Conservation (phyloP, 805 yeast species). For the Dipodascus albidus region DNA sequence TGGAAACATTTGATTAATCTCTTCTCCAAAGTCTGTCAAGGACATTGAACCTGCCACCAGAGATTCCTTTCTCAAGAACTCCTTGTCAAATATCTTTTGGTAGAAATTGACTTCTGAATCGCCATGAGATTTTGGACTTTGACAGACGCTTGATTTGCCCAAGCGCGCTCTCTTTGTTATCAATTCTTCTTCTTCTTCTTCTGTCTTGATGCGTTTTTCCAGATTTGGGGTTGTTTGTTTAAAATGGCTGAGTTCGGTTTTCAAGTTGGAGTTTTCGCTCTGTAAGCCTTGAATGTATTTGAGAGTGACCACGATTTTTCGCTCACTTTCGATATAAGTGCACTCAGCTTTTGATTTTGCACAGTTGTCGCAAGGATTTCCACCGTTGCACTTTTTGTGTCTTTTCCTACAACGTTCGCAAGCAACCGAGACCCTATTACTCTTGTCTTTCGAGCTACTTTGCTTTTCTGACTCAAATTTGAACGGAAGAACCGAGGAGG, state of each 20-base stretch:
- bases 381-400: constrained; percentile 18
- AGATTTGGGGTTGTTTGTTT: neutral
- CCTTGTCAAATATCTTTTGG: neutral
- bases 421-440: constrained; percentile 6
- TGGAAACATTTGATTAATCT: neutral
- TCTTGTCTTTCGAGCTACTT: neutral
- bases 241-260: neutral
- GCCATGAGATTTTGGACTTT: neutral
- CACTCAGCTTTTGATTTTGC: constrained; percentile 10
- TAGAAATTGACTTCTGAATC: neutral
- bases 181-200: neutral
- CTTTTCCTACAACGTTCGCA: constrained; percentile 19
- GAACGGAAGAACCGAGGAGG: neutral
- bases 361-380: constrained; percentile 13
- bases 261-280: constrained; percentile 11
- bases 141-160: neutral
- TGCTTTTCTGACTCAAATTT: neutral
- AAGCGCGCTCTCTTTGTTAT: neutral
- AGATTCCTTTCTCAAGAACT: neutral
- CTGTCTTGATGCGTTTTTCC: neutral
- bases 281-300: constrained; percentile 14
- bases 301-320: constrained; percentile 17
- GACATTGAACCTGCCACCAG: neutral
- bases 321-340: constrained; percentile 17
- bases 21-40: neutral